These are phyloP conservation scores for Pythium rhizo-oryzae DNA, from an alignment of 352 stramenopile genomes.

Conservation along the genomic window DNA sequence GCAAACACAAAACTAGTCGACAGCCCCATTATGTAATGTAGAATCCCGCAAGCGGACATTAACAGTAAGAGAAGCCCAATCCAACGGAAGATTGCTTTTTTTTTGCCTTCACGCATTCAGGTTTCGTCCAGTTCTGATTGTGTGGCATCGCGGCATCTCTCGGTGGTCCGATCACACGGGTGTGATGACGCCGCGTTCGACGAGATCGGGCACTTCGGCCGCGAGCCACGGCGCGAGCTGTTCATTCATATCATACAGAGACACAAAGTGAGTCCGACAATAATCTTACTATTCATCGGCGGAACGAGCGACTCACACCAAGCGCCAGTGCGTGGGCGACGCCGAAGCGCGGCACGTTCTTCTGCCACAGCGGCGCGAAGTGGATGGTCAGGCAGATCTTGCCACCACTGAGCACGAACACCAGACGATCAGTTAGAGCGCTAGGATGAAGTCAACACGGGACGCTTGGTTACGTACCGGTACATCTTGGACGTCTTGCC, in stretches of 20 bases:
- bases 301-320: slow-evolving; percentile 44
- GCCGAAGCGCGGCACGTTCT: slow-evolving; percentile 88
- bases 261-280: background rate
- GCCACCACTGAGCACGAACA: slow-evolving; percentile 42
- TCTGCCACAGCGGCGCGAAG: slow-evolving; percentile 90
- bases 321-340: slow-evolving; percentile 85
- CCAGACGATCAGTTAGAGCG: background rate
- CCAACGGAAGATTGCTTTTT: slow-evolving; percentile 27
- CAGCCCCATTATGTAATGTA: slow-evolving; percentile 9
- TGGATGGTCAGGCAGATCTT: slow-evolving; percentile 91
- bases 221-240: slow-evolving; percentile 88
- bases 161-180: slow-evolving; percentile 41
- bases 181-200: slow-evolving; percentile 79
- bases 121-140: background rate
- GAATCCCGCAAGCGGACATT: slow-evolving; percentile 1
- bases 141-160: background rate
- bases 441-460: background rate
- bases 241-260: background rate
- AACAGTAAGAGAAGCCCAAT: slow-evolving; percentile 17
- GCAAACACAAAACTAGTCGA: slow-evolving; percentile 1
- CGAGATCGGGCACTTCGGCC: slow-evolving; percentile 85
- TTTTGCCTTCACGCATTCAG: background rate
- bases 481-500: slow-evolving; percentile 94
- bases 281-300: background rate
- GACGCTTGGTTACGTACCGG: slow-evolving; percentile 32